Conservation (phyloP, 108 stramenopile species). For the Skeletonema costatum region DNA sequence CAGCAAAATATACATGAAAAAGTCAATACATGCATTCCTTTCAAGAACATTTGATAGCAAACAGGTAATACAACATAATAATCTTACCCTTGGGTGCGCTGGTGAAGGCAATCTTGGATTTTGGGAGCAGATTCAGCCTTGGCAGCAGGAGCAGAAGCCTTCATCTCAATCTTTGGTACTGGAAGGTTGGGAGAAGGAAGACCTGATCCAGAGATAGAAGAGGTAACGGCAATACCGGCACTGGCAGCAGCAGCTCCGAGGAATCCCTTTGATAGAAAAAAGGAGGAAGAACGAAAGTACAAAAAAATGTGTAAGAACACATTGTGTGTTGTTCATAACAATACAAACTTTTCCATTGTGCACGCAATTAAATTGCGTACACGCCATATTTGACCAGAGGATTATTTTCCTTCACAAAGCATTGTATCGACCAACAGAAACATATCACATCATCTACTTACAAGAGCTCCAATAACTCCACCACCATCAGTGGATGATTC, state of each 20-base stretch:
- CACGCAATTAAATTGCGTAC: not conserved
- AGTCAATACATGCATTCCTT: not conserved
- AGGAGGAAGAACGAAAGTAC: not conserved
- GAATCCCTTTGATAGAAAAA: slow-evolving; percentile 50
- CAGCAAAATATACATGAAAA: not conserved
- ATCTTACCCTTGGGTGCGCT: slow-evolving; percentile 50
- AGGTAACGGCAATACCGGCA: slow-evolving; percentile 60
- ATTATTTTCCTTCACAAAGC: not conserved
- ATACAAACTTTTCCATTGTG: not conserved
- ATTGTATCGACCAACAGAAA: not conserved
- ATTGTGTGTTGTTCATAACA: not conserved
- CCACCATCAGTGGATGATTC: slow-evolving; percentile 65
- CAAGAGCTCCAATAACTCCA: slow-evolving; percentile 63
- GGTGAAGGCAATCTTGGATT: slow-evolving; percentile 34
- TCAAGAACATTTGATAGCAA: not conserved
- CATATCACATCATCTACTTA: slow-evolving; percentile 36
- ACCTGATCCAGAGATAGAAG: slow-evolving; percentile 53
- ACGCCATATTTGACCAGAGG: not conserved
- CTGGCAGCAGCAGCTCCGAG: slow-evolving; percentile 72
- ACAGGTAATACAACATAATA: slow-evolving; percentile 33
- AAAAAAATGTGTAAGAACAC: not conserved
- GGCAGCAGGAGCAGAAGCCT: slow-evolving; percentile 31
- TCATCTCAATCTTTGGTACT: slow-evolving; percentile 28
- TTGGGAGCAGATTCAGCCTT: slow-evolving; percentile 31
- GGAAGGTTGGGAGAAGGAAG: slow-evolving; percentile 15